Base-by-base conservation (phyloP, 2,329 filamentous ascomycete species). In the Pseudocercospora pini-densiflorae region DNA sequence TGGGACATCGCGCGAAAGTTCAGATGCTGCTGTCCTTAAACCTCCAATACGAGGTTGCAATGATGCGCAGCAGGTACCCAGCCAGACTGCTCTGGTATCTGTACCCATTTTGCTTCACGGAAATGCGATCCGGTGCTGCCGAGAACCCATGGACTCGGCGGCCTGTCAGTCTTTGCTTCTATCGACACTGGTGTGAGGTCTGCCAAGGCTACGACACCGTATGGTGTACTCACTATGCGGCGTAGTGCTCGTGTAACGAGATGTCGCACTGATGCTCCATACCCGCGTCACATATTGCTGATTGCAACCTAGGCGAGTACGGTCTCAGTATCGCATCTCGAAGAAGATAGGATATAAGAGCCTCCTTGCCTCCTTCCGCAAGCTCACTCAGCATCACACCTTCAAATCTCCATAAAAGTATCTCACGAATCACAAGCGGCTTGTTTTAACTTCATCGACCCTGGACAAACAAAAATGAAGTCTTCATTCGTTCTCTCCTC, bases 391-490 rank as follows among this genome's bases (percentile, higher is more conserved):
- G 16, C 40, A 43, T 43, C 16, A 43, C 40, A 5, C 1, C 40
- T 43, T 43, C 16, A 2, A 43, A 6, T 5, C 16, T n/a, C n/a
- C 19, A 10, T 16, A 21, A 43, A 19, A 29, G 1, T 14, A 43
- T 14, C 19, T 43, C 40, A 3, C 40, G 40, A 43, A 43, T 7
- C 6, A n/a, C 40, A 43, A 5, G 4, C 16, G 6, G 40, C 40
- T 43, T 5, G n/a, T 6, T 43, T 2, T 3, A 16, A 43, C 16
- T 16, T 43, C 40, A 43, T 6, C 16, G 40, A 4, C 40, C 6
- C 5, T 43, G 51, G 63, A 31, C 58, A 58, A 49, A 64, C 49
- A 67, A 76, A 64, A 14, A 75, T 76, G 73, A 75, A 73, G 68
- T 67, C 68, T 58, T 23, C 61, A 62, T 53, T 68, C 61, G 64